A percentile compares a stretch with the other conserved stretches of the same genome.
These are phyloP conservation scores for Sporisorium graminicola DNA, from an alignment of 1,284 basidiomycete genomes.

Conservation along the genomic window DNA sequence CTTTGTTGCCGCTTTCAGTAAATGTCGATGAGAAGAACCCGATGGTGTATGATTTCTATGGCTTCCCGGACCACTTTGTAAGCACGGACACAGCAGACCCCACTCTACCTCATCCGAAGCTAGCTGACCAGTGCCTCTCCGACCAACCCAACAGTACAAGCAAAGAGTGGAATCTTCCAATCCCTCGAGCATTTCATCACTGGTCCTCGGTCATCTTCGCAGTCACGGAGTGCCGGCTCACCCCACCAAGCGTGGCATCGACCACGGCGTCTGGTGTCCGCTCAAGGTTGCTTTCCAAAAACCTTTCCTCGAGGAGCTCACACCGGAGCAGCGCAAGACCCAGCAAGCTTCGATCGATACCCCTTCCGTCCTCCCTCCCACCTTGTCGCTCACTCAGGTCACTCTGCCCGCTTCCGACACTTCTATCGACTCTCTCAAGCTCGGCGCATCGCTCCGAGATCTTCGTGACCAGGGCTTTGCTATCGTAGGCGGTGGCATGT, in stretches of 20 bases:
- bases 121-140: background rate
- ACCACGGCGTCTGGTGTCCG: slow-evolving; percentile 73
- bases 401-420: slow-evolving; percentile 70
- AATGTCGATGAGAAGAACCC: slow-evolving; percentile 69
- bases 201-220: slow-evolving; percentile 61
- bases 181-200: slow-evolving; percentile 54
- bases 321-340: slow-evolving; percentile 16
- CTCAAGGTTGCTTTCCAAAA: slow-evolving; percentile 70
- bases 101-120: no score
- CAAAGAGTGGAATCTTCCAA: slow-evolving; percentile 66
- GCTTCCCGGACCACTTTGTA: slow-evolving; percentile 63
- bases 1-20: slow-evolving; percentile 28
- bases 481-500: slow-evolving; percentile 56
- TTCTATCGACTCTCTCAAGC: slow-evolving; percentile 65
- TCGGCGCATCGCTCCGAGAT: slow-evolving; percentile 70
- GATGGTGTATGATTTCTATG: slow-evolving; percentile 72
- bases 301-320: slow-evolving; percentile 32
- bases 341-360: slow-evolving; percentile 21
- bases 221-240: slow-evolving; percentile 37
- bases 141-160: slow-evolving; percentile 61
- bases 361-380: slow-evolving; percentile 48
- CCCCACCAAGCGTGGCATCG: slow-evolving; percentile 69
- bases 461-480: slow-evolving; percentile 65
- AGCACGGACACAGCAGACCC: background rate
- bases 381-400: slow-evolving; percentile 71